Conservation (phyloP, 176 grass and related monocot genomes). For the Poa annua region DNA sequence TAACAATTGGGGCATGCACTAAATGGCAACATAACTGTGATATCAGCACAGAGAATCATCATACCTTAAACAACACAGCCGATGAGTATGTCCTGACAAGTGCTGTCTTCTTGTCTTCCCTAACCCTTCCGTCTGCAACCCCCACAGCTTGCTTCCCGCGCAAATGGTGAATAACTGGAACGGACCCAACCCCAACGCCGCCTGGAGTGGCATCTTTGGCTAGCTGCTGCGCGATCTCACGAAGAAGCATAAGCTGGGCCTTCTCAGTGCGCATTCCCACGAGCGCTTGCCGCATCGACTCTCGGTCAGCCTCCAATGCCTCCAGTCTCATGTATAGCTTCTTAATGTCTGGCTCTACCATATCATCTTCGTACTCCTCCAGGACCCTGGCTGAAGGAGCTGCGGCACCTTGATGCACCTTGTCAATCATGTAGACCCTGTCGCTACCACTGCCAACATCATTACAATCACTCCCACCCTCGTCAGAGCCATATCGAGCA, state of each 20-base stretch:
- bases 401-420: conserved; percentile 54
- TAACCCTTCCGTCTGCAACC: conserved; percentile 41
- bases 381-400: conserved; percentile 49
- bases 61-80: conserved; percentile 67
- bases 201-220: conserved; percentile 57
- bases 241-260: conserved; percentile 78
- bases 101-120: conserved; percentile 45
- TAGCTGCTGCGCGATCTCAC: conserved; percentile 92
- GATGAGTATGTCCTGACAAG: conserved; percentile 48
- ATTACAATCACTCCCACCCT: conserved; percentile 35
- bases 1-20: conserved; percentile 30
- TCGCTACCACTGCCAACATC: conserved; percentile 49
- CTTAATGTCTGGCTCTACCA: conserved; percentile 76
- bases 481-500: conserved; percentile 38
- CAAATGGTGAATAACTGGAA: conserved; percentile 11
- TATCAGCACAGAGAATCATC: conserved; percentile 27
- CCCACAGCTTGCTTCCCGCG: conserved; percentile 30
- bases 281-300: conserved; percentile 89
- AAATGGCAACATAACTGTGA: background rate
- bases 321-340: conserved; percentile 85
- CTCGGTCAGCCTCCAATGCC: conserved; percentile 82
- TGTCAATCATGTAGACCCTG: conserved; percentile 87
- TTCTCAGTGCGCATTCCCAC: conserved; percentile 91
- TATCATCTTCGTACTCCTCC: conserved; percentile 34
- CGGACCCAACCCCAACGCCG: conserved; percentile 26